Evolutionary conservation across 331 rosid species (phyloP), one percentile per base, ranked within the genome.

Genomic region (Arachis monticola): DNA sequence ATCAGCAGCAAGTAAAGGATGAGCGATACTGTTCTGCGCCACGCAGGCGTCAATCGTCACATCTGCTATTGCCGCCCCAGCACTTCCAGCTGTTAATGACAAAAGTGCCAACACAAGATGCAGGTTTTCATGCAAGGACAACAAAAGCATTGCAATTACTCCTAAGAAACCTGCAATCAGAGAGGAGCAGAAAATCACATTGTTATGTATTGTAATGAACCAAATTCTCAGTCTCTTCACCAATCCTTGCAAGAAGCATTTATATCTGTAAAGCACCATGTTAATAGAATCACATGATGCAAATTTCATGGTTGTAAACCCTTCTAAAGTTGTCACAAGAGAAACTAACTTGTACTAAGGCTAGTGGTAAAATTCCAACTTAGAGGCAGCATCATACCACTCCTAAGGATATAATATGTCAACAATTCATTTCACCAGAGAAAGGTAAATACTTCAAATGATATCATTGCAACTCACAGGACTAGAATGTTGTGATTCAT

Each of bases 11-110:
- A 92, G 90, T 17, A 82, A 78, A 10, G 93, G 93, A 79, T 87
- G 93, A 45, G 77, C 79, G 40, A 83, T 92, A 62, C 99, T 94
- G 85, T 92, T 79, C 78, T 91, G 98, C 45, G 98, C 98, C 67
- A 89, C 94, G 68, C 98, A 93, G 10, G 98, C 98, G 79, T 91
- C 98, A 69, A 93, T 93, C 53, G 87, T 84, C 12, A 93, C 99
- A 55, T 94, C 99, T 22, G 99, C 97, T 77, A 94, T 88, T 45
- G 99, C 97, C 70, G 74, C 95, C 55, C 96, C 96, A 41, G 93
- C 92, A 80, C 97, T 94, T 60, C 88, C 93, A 5, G 82, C 86
- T 58, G 97, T 92, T 70, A 94, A 78, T 65, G 89, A 60, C 82
- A 90, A 56, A 48, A 94, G 41, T 45, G 99, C 99, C 42, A 92